These are phyloP conservation scores for Daldinia bambusicola DNA, from an alignment of 495 filamentous ascomycete species.

Conservation along the genomic window DNA sequence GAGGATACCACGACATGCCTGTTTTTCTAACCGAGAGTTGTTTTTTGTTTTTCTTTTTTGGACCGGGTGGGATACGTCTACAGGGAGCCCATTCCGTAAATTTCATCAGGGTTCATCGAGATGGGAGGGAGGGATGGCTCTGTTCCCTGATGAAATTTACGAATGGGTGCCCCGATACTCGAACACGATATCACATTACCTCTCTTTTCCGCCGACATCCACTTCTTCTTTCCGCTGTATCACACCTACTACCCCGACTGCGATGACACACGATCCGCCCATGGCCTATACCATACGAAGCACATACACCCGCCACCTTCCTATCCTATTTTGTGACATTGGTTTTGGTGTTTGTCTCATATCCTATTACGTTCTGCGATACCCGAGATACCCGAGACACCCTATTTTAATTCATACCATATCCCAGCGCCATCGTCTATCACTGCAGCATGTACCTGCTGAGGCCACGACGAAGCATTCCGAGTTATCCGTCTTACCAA, in stretches of 20 bases:
- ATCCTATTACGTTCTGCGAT: background rate
- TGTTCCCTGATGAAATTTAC: background rate
- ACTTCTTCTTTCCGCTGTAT: background rate
- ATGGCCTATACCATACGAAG: background rate
- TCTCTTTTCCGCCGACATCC: background rate
- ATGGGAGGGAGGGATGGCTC: background rate
- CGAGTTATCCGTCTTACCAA: too few species aligned
- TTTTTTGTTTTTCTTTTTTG: background rate
- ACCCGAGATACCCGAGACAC: background rate
- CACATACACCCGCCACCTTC: too few species aligned
- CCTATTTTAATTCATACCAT: background rate
- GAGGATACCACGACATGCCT: background rate
- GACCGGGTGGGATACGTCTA: background rate
- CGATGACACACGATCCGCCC: background rate
- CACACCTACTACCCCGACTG: background rate
- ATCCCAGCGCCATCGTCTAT: background rate
- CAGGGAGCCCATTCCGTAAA: background rate
- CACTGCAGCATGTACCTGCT: background rate
- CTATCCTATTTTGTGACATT: background rate
- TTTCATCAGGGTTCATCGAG: background rate
- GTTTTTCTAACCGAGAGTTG: background rate
- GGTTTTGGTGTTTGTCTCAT: background rate
- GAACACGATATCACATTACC: background rate
- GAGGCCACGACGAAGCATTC: background rate
- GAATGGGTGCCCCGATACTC: background rate